Base-by-base conservation (phyloP, 129 eudicot genomes). In the Sambucus nigra region DNA sequence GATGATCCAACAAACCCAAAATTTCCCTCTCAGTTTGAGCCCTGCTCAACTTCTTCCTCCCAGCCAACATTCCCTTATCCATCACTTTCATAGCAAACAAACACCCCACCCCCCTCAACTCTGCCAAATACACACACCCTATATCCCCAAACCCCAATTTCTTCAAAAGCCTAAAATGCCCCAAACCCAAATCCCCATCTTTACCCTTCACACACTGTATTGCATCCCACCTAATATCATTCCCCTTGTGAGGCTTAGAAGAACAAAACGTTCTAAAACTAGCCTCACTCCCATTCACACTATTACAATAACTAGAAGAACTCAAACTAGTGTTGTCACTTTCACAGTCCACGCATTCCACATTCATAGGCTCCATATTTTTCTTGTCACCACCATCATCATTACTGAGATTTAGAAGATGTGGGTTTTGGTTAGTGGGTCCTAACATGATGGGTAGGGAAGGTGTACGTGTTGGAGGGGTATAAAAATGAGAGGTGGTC, bases 91-190 rank as follows among this genome's bases (percentile, higher is more conserved):
- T 81, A 0, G 97, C 97, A 67, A 89, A 89, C 73, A 84, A 75
- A 61, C 86, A 81, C 17, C 93, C 88, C 76, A 59, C 49, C 6
- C 87, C 80, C 68, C 97, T 84, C 25, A 89, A 65, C 86, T 89
- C 95, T 2, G 97, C 97, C 53, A 89, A 59, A 70, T 89, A 89
- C 21, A 89, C 97, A 51, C 97, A 81, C 78, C 97, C 97, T 41
- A 89, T 89, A 63, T 89, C 97, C 66, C 97, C 97, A 76, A 89
- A 89, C 7, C 97, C 97, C 63, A 89, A 61, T 63, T 89, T 89
- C 74, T 89, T 89, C 83, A 89, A 64, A 11, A 89, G 71, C 86
- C 88, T 81, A 67, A 89, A 89, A 72, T 89, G 93, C 6, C 80
- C 80, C 26, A 89, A 81, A 32, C 86, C 94, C 72, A 89, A 63